A percentile compares a stretch with the other conserved stretches of the same genome.
These are phyloP conservation scores for Austroboletus eburneus DNA, from an alignment of 768 basidiomycete genomes.

Conservation along the genomic window DNA sequence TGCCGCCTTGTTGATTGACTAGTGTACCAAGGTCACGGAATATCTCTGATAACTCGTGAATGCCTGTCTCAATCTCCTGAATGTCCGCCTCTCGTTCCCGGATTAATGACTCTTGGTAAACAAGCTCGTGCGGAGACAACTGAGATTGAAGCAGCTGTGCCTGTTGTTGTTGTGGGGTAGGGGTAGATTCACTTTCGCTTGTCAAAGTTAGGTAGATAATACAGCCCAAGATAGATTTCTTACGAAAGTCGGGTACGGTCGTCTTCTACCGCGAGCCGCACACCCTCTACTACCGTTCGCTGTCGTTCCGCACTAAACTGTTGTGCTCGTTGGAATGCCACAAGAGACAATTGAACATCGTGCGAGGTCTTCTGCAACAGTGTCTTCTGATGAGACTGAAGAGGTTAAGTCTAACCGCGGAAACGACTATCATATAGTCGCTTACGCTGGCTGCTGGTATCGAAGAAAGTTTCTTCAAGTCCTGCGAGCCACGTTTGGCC, in stretches of 20 bases:
- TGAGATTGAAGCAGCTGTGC: constrained; percentile 66
- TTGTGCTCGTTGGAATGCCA: constrained; percentile 90
- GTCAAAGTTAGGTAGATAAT: constrained; percentile 3
- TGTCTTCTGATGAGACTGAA: constrained; percentile 74
- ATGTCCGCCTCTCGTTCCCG: constrained; percentile 90
- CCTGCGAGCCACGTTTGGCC: constrained; percentile 90
- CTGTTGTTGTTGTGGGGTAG: constrained; percentile 59
- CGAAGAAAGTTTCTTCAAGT: constrained; percentile 82
- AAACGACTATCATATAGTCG: background rate
- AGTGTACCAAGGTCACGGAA: constrained; percentile 95
- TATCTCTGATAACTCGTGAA: constrained; percentile 93
- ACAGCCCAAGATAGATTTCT: background rate
- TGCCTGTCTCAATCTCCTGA: constrained; percentile 93
- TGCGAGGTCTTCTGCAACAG: constrained; percentile 89
- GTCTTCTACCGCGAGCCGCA: constrained; percentile 81
- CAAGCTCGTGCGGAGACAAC: constrained; percentile 87
- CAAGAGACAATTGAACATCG: constrained; percentile 85
- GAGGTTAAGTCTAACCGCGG: background rate
- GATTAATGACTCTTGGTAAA: constrained; percentile 86
- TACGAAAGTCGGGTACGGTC: constrained; percentile 40
- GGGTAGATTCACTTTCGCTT: constrained; percentile 36
- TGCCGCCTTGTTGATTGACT: constrained; percentile 89
- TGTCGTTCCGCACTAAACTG: constrained; percentile 88
- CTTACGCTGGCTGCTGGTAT: constrained; percentile 61
- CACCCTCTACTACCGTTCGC: constrained; percentile 81